Base-by-base conservation (phyloP, 306 rosid species). In the Quercus cerris region DNA sequence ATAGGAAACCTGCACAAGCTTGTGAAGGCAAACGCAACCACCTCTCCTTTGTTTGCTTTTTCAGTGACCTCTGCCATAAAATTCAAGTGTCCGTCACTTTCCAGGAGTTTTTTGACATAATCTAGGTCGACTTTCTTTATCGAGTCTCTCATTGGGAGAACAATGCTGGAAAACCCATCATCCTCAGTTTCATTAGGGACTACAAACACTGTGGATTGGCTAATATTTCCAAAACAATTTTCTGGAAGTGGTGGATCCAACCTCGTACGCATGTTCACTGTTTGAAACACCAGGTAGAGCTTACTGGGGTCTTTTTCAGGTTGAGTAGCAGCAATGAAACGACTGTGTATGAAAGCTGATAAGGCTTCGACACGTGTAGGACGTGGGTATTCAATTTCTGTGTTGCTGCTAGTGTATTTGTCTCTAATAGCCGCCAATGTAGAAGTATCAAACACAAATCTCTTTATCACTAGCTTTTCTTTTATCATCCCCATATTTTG, bases 351-450 rank as follows among this genome's bases (percentile, higher is more conserved):
- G 83, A 92, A 92, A 62, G 91, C 77, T 1, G 92, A 80, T 4
- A 90, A 72, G 18, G 87, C 90, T 61, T 90, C 92, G 5, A 90
- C 85, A 23, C 97, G 73, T 1, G 91, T 88, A 8, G 92, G 87
- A 0, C 38, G 82, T 27, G 81, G 63, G 9, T 58, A 3, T 19
- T 15, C 73, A 54, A 31, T 7, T 49, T 20, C 7, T 38, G 38
- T 54, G 17, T 17, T 2, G 7, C 70, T 58, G 2, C 52, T 57
- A 7, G 25, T 71, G 41, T 83, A 89, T 67, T 74, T 85, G 31
- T 75, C 75, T 22, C 84, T 75, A 10, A 90, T 80, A 57, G 77
- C 74, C 25, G 87, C 93, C 52, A 88, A 62, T 41, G 17, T 66
- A 1, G 80, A 51, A 15, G 73, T 75, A 62, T 75, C 77, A 59